Evolutionary conservation across 805 yeast species (phyloP).

Genomic region (Ogataea paraovalis): DNA sequence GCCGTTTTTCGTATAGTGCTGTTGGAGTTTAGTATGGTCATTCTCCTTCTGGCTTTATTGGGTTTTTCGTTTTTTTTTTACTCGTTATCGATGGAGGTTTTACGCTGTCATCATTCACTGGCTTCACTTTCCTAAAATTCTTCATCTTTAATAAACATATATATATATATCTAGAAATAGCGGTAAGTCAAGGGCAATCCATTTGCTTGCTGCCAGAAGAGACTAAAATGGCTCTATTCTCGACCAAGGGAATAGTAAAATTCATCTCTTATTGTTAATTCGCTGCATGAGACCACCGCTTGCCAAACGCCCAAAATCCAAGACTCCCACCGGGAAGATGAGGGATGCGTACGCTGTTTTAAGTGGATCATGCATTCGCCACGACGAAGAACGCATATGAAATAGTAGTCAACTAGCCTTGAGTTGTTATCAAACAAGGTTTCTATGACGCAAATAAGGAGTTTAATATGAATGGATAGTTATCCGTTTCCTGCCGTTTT

Average conservation of each 20-base stretch:
- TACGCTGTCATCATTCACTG: background rate
- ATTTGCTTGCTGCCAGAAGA: background rate
- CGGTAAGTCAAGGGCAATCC: no score
- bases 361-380: background rate
- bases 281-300: constrained; percentile 1
- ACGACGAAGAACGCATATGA: background rate
- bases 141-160: no score
- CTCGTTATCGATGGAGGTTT: no score
- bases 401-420: background rate
- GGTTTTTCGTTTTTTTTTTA: background rate
- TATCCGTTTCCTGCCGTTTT: no score
- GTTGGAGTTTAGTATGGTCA: no score
- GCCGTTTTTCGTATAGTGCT: background rate
- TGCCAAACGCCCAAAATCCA: background rate
- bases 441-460: no score
- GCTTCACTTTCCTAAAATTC: background rate
- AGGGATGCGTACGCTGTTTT: background rate
- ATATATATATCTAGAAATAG: no score
- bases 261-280: background rate
- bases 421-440: background rate
- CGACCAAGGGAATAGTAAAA: background rate
- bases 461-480: no score
- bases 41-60: background rate
- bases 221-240: background rate
- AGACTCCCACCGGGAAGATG: background rate